phyloP scores from a whole-genome alignment of 2,329 filamentous ascomycete genomes.

The Fusarium sp. region DNA sequence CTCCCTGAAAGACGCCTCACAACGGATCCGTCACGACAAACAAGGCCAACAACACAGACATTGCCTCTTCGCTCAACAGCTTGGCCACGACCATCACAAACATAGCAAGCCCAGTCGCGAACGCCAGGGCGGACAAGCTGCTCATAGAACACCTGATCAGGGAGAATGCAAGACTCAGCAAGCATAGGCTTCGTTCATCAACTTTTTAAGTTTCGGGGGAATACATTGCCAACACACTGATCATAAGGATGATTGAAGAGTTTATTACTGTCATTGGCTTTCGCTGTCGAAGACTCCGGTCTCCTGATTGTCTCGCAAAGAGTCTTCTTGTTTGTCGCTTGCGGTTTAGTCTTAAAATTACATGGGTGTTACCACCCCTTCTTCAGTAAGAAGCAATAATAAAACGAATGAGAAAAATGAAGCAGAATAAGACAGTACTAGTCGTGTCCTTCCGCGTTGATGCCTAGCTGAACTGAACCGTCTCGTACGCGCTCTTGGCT shows the following conservation, averaged over 20 bases:
- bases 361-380: background rate
- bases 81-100: too few relatives aligned
- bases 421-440: background rate
- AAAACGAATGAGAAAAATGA: background rate
- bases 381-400: background rate
- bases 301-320: background rate
- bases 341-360: background rate
- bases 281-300: background rate
- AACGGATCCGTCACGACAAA: too few relatives aligned
- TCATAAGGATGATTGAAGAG: background rate
- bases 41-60: too few relatives aligned
- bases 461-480: background rate
- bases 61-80: too few relatives aligned
- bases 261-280: background rate
- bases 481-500: slow-evolving; percentile 24
- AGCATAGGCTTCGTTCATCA: background rate
- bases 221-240: background rate
- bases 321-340: background rate
- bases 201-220: background rate
- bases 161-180: too few relatives aligned
- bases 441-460: background rate
- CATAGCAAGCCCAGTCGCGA: too few relatives aligned
- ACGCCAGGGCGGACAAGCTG: too few relatives aligned
- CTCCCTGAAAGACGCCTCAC: too few relatives aligned
- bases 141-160: too few relatives aligned